These are phyloP conservation scores for Phytophthora sojae DNA, from an alignment of 352 stramenopile species.

Conservation along the genomic window DNA sequence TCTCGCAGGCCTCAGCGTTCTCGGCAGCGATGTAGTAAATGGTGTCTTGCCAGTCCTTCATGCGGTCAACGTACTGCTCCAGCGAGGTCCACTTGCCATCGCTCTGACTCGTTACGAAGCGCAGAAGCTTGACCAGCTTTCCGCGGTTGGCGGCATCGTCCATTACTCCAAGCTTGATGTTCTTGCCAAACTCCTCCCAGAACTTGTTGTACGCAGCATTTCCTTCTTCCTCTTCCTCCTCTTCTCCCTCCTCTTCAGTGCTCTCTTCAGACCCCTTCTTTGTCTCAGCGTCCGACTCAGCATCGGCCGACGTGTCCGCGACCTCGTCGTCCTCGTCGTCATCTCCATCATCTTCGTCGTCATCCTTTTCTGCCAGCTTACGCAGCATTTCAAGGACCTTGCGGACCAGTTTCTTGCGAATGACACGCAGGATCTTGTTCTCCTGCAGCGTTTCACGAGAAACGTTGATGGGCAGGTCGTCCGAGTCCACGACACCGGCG, in stretches of 20 bases:
- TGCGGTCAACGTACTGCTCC: slow-evolving; percentile 97
- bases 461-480: slow-evolving; percentile 99
- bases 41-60: slow-evolving; percentile 99
- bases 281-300: slow-evolving; percentile 65
- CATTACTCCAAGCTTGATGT: slow-evolving; percentile 99
- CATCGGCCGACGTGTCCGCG: slow-evolving; percentile 53
- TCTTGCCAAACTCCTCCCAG: slow-evolving; percentile 98
- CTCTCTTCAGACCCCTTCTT: slow-evolving; percentile 82
- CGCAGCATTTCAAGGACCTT: slow-evolving; percentile 99
- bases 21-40: slow-evolving; percentile 99
- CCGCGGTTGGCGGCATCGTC: slow-evolving; percentile 96
- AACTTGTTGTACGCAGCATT: slow-evolving; percentile 97
- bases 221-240: slow-evolving; percentile 66
- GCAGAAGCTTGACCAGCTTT: slow-evolving; percentile 97
- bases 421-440: slow-evolving; percentile 99
- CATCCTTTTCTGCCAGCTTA: slow-evolving; percentile 93
- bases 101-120: slow-evolving; percentile 96
- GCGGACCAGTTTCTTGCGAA: slow-evolving; percentile 99
- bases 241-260: slow-evolving; percentile 54
- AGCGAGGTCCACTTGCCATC: slow-evolving; percentile 94
- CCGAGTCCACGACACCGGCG: slow-evolving; percentile 98
- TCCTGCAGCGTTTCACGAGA: slow-evolving; percentile 99
- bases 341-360: slow-evolving; percentile 77
- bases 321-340: slow-evolving; percentile 65
- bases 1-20: slow-evolving; percentile 91